Evolutionary conservation across 257 asterid genomes (phyloP), one percentile per base, ranked within the genome.

Genomic region (Solanum arcanum): DNA sequence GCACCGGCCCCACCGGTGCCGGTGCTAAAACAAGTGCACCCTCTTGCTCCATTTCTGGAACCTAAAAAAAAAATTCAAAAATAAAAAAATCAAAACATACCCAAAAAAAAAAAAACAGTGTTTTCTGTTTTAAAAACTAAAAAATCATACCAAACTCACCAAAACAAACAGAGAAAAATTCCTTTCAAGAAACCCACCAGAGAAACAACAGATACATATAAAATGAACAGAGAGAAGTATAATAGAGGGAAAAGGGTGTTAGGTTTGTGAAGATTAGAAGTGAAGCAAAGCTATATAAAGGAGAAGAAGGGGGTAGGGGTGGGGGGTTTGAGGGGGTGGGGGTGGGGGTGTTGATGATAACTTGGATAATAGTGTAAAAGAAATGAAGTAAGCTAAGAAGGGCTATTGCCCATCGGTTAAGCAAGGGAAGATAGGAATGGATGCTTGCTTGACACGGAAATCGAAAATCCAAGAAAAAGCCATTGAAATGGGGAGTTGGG

Each of bases 391-490:
- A 89, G 87, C 87, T 89, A 77, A 77, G 83, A 77, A 44, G n/a
- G 91, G 89, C 90, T 87, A 87, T 87, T 92, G 94, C 98, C 94
- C 89, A 88, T 91, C 90, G 93, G 92, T 91, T 89, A 91, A 88
- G 91, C 83, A 91, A 88, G 64, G 83, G 59, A 75, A 85, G 84
- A 56, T 82, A 77, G 88, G 73, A 62, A 52, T 69, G 87, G 87
- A 72, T 86, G 73, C 87, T 86, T 95, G 98, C 95, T 93, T 88
- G 93, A 95, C 98, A 95, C 98, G 98, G 98, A 95, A 94, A 94
- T 93, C 98, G 98, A 95, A 91, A 92, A 91, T 88, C 93, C 85
- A 89, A 35, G 21, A 84, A 75, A 70, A 84, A 78, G 49, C 35
- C 73, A 69, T 31, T 86, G 20, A 7, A 15, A 14, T 20, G 73